Evolutionary conservation across 768 basidiomycete species (phyloP).

Genomic region (Boletus tomentosulus): DNA sequence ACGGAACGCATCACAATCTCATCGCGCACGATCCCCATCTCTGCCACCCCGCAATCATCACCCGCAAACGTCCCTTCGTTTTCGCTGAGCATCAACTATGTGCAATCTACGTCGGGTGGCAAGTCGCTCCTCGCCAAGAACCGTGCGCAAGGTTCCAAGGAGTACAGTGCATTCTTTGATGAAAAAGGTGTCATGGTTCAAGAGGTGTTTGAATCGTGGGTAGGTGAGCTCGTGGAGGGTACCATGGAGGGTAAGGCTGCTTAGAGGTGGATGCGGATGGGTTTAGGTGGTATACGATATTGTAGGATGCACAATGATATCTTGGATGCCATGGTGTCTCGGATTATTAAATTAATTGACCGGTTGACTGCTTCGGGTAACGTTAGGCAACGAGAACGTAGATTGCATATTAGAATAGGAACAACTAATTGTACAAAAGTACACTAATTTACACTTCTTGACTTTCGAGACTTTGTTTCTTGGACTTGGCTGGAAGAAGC

Average conservation of each 20-base stretch:
- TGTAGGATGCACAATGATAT: slow-evolving; percentile 30
- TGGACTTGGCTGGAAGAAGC: slow-evolving; percentile 30
- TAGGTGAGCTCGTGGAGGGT: slow-evolving; percentile 65
- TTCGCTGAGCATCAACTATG: slow-evolving; percentile 60
- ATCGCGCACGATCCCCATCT: slow-evolving; percentile 57
- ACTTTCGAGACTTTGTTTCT: slow-evolving; percentile 31
- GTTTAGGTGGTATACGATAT: slow-evolving; percentile 17
- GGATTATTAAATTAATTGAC: background rate
- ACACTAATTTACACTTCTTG: slow-evolving; percentile 28
- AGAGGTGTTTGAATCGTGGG: slow-evolving; percentile 72
- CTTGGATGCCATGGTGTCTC: slow-evolving; percentile 6
- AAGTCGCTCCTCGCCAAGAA: slow-evolving; percentile 79
- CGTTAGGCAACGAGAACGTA: background rate
- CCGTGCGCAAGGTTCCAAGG: slow-evolving; percentile 50
- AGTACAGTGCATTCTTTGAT: slow-evolving; percentile 78
- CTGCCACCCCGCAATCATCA: slow-evolving; percentile 8
- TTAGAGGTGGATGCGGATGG: slow-evolving; percentile 21
- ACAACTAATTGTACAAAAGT: background rate
- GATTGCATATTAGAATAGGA: background rate
- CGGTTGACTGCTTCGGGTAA: background rate
- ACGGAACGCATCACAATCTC: slow-evolving; percentile 83
- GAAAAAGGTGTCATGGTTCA: slow-evolving; percentile 75
- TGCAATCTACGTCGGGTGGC: slow-evolving; percentile 78
- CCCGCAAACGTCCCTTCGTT: slow-evolving; percentile 60
- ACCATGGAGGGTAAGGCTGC: slow-evolving; percentile 66